Base-by-base conservation (phyloP, 2,329 filamentous ascomycete genomes). In the Colletotrichum eremochloae region DNA sequence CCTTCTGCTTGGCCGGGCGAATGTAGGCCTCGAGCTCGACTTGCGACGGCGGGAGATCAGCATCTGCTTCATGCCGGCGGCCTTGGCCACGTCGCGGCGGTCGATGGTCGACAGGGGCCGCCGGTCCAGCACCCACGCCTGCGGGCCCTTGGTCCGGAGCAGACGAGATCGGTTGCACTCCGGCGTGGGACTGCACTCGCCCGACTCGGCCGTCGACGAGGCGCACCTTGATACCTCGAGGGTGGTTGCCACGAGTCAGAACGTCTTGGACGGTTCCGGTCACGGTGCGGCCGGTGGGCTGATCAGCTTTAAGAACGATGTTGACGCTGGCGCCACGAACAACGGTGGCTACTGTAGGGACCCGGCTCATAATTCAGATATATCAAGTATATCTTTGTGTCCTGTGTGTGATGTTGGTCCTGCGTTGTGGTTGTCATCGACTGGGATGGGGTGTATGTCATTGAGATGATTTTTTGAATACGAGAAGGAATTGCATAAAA, bases 221-320 rank as follows among this genome's bases (percentile, higher is more conserved):
- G 2, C 93, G 89, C 33, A 95, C 93, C 80, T 95, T 96, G 83
- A 95, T 93, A 46, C 93, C 93, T 12, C 92, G 87, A 3, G 92
- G 92, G 77, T 96, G 93, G 75, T 95, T 89, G 36, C 92, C 92
- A 1, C 88, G 85, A 2, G 93, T 95, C 60, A 96, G 84, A 0
- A 95, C 80, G 57, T 94, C 89, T 64, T 87, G 86, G 1, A 96
- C 89, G 6, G 86, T 81, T 33, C 93, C 93, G 56, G 86, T 84
- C 1, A 94, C 93, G 76, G 94, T 90, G 57, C 88, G 87, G 8
- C 93, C 93, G 0, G 92, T 94, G 1, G 88, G 88, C 79, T 96
- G 93, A 80, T 96, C 93, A 73, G 88, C 85, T 77, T 96, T 96
- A 42, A 95, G 86, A 1, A 95, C 85, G 67, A 96, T 93, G 61